A percentile compares a stretch with the other conserved stretches of the same genome.
phyloP scores from a whole-genome alignment of 805 yeast genomes.

The Teunomyces barrocoloradensis region DNA sequence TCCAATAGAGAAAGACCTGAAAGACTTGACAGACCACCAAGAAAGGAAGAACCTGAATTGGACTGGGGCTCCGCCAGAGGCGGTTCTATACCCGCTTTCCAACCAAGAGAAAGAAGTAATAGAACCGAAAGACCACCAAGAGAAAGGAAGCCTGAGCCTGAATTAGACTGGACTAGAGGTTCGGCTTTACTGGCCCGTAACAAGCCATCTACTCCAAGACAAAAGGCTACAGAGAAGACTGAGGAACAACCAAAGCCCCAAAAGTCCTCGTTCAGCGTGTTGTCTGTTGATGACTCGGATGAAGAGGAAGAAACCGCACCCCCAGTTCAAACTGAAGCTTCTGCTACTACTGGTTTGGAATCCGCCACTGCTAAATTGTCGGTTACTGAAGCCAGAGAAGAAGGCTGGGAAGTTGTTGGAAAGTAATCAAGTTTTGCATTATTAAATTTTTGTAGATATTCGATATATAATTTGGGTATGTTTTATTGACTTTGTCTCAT shows the following conservation, averaged over 20 bases:
- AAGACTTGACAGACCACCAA: conserved; percentile 19
- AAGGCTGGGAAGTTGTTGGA: conserved; percentile 48
- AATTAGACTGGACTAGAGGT: conserved; percentile 39
- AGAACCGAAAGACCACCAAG: conserved; percentile 26
- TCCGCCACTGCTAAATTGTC: conserved; percentile 40
- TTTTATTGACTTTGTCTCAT: conserved; percentile 5
- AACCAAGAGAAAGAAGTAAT: conserved; percentile 35
- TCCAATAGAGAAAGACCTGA: conserved; percentile 13
- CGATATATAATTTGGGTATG: conserved; percentile 7
- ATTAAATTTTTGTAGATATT: neutral
- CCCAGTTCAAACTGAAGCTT: conserved; percentile 10
- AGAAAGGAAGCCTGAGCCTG: conserved; percentile 26
- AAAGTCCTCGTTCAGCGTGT: conserved; percentile 45
- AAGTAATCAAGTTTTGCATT: conserved; percentile 23
- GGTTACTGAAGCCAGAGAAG: conserved; percentile 29
- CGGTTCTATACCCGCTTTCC: conserved; percentile 22
- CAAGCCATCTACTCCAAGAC: conserved; percentile 3
- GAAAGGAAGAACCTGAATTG: conserved; percentile 53
- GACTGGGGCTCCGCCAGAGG: conserved; percentile 58
- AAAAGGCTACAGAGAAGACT: conserved; percentile 18
- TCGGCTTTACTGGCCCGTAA: conserved; percentile 26
- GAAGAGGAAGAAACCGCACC: conserved; percentile 16
- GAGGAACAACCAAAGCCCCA: conserved; percentile 36
- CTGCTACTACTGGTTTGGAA: conserved; percentile 26
- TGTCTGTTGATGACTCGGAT: conserved; percentile 51